Evolutionary conservation across 805 yeast genomes (phyloP).

Genomic region (Spathaspora boniae): DNA sequence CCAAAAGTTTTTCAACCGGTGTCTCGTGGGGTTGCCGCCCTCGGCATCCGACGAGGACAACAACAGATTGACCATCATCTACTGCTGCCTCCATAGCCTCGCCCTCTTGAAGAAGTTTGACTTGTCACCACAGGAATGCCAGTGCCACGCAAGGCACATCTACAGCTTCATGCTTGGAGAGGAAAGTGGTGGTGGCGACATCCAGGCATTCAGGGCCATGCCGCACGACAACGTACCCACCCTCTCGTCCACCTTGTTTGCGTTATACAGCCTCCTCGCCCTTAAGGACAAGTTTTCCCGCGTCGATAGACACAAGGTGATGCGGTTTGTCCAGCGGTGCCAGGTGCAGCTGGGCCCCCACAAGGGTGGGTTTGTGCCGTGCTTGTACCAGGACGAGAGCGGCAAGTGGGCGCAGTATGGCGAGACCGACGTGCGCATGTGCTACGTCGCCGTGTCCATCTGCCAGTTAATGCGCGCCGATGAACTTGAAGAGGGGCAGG

Average conservation of each 20-base stretch:
- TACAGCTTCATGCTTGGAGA: conserved; percentile 42
- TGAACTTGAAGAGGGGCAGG: conserved; percentile 11
- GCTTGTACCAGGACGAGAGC: conserved; percentile 17
- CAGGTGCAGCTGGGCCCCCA: conserved; percentile 41
- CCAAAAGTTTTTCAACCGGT: conserved; percentile 46
- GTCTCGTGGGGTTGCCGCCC: conserved; percentile 53
- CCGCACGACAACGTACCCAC: conserved; percentile 56
- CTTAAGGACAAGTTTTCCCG: conserved; percentile 36
- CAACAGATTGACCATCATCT: conserved; percentile 64
- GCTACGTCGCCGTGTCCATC: conserved; percentile 70
- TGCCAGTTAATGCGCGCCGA: conserved; percentile 47
- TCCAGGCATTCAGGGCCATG: conserved; percentile 50
- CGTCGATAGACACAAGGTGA: conserved; percentile 45
- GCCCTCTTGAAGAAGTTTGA: conserved; percentile 40
- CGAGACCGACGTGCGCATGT: conserved; percentile 68
- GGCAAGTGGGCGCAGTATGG: conserved; percentile 39
- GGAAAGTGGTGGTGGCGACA: no score
- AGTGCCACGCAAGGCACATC: conserved; percentile 33
- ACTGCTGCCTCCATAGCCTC: conserved; percentile 65
- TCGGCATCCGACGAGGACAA: conserved; percentile 62
- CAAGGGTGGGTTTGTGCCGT: conserved; percentile 35
- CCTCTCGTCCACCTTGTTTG: conserved; percentile 75
- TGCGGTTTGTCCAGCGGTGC: conserved; percentile 54
- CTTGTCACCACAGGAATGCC: conserved; percentile 16
- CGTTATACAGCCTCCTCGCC: conserved; percentile 53